Conservation (phyloP, 2,329 filamentous ascomycete species). For the Tothia fuscella region DNA sequence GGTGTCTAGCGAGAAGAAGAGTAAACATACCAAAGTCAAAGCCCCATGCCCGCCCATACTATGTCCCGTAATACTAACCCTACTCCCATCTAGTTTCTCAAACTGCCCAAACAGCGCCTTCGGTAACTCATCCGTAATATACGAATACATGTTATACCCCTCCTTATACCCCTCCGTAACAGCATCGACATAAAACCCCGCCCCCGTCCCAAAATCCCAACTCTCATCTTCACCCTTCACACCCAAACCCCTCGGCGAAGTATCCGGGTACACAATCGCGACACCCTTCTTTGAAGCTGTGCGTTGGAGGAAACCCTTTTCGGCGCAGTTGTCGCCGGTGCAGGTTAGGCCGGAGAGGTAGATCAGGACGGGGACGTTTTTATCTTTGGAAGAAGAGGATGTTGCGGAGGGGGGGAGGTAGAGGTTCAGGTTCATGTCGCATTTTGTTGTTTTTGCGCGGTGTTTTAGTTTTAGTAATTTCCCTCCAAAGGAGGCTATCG, state of each 20-base stretch:
- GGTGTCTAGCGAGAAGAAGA: conserved; percentile 26
- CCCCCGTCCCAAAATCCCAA: conserved; percentile 86
- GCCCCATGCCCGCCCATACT: conserved; percentile 97
- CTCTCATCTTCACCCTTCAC: conserved; percentile 75
- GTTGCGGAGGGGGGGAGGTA: conserved; percentile 70
- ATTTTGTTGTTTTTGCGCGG: conserved; percentile 63
- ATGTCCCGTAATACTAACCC: conserved; percentile 82
- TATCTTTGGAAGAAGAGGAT: too few relatives aligned
- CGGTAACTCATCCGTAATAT: conserved; percentile 83
- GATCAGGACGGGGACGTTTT: conserved; percentile 72
- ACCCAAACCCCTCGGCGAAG: conserved; percentile 72
- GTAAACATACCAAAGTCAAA: conserved; percentile 72
- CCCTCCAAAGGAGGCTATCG: conserved; percentile 84
- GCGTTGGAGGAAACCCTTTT: conserved; percentile 83
- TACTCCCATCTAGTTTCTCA: conserved; percentile 50
- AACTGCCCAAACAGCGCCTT: conserved; percentile 60
- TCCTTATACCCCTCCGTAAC: conserved; percentile 58
- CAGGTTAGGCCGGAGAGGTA: conserved; percentile 93
- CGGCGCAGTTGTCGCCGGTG: conserved; percentile 68
- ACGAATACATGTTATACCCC: conserved; percentile 90
- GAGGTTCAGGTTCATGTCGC: conserved; percentile 85
- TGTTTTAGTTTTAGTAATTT: conserved; percentile 91
- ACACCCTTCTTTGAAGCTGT: conserved; percentile 69
- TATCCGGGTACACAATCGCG: conserved; percentile 92
- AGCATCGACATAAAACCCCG: conserved; percentile 91